Base-by-base conservation (phyloP, 225 moss, liverwort and hornwort species). In the Pseudisothecium myosuroides region DNA sequence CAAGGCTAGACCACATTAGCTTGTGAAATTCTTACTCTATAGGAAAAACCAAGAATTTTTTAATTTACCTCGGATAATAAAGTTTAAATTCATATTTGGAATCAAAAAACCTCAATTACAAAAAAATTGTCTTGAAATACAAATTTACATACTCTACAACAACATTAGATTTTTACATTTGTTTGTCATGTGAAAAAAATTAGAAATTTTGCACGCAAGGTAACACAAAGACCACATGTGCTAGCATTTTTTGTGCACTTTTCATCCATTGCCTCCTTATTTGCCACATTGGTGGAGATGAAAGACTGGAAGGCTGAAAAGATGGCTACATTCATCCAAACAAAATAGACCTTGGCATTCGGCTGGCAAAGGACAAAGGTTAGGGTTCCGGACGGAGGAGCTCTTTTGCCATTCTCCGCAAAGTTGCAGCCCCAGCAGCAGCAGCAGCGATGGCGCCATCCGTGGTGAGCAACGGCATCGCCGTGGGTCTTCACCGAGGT, bases 21-120 rank as follows among this genome's bases (percentile, higher is more conserved):
- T 49, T 49, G 7, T 2, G 2, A 8, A 75, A 32, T 12, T 75
- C 49, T 75, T 12, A 19, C 2, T 0, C 1, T 0, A 7, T 18
- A 0, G 7, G 0, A 4, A 20, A 28, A 43, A 28, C 0, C 0
- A 0, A 45, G 2, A 1, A 71, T 2, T 5, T 26, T 41, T 39
- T 41, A 26, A 27, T 43, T 71, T 17, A 16, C 10, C 2, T 72
- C 0, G 1, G 0, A 16, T 43, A 3, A 17, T 43, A 71, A 43
- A 27, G 43, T 43, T 5, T 16, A 9, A 43, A 72, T 45, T 73
- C 17, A 17, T 45, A 45, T 45, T 73, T 28, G 3, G 28, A 73
- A 45, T 72, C 28, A 10, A 43, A 5, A 72, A 72, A 3, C 28
- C 0, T 28, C 2, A 17, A 10, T 27, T 16, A 71, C 3, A 72